Percentiles rank a stretch among this genome's conserved stretches.
phyloP scores from a whole-genome alignment of 768 basidiomycete species.

The Rubroboletus satanas region DNA sequence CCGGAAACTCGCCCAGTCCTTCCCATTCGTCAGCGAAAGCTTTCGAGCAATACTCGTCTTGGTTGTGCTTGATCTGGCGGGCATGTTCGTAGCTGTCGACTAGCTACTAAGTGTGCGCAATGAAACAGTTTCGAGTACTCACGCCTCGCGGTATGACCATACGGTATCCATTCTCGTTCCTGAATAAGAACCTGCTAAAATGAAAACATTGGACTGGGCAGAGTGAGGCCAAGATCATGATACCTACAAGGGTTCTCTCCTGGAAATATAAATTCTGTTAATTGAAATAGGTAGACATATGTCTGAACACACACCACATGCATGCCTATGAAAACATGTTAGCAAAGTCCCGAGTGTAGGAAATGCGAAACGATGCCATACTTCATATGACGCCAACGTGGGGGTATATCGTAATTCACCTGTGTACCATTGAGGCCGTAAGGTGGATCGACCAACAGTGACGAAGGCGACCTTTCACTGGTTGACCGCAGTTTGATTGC shows the following conservation, averaged over 20 bases:
- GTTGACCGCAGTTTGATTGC: conserved; percentile 74
- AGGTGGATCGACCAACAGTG: conserved; percentile 73
- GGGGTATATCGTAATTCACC: conserved; percentile 29
- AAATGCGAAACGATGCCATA: conserved; percentile 23
- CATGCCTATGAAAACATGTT: conserved; percentile 43
- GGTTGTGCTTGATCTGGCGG: conserved; percentile 56
- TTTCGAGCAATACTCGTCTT: conserved; percentile 62
- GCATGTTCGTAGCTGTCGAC: conserved; percentile 55
- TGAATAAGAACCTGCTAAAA: conserved; percentile 29
- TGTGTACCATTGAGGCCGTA: conserved; percentile 44
- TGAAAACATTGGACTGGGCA: background rate
- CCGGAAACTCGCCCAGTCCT: conserved; percentile 54
- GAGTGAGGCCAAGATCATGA: background rate
- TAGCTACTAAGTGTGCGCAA: background rate
- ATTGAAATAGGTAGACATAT: background rate
- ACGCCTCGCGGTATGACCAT: conserved; percentile 67
- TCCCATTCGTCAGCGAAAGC: conserved; percentile 45
- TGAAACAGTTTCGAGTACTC: background rate
- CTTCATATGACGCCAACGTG: conserved; percentile 78
- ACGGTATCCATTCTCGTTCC: conserved; percentile 57
- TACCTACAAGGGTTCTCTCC: conserved; percentile 58
- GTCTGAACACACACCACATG: conserved; percentile 44
- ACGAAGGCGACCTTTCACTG: conserved; percentile 58
- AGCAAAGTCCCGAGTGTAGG: background rate
- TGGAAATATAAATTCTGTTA: background rate